Percentiles rank a stretch among this genome's conserved stretches.
Evolutionary conservation across 176 grass and related monocot genomes (phyloP).

Genomic region (Cocos nucifera): DNA sequence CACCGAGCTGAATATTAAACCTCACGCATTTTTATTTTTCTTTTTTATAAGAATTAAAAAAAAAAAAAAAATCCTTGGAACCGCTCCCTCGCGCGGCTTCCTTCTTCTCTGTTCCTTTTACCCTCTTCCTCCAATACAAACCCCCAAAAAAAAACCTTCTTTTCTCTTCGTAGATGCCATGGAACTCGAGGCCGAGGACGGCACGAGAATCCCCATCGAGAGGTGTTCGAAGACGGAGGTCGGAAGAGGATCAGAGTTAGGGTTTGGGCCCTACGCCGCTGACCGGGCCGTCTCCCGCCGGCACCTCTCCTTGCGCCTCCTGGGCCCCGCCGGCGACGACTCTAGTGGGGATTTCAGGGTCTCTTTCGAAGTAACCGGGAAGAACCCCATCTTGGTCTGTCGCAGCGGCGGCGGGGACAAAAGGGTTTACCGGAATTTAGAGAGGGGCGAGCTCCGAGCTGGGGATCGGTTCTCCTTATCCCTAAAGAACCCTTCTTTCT

Average conservation of each 20-base stretch:
- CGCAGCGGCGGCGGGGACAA: not conserved
- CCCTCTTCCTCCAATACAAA: too few species aligned
- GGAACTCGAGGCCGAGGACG: conserved; percentile 12
- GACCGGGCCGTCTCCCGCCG: conserved; percentile 47
- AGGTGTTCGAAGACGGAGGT: conserved; percentile 1
- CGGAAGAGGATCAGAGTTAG: conserved; percentile 6
- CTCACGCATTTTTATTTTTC: too few species aligned
- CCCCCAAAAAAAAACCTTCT: too few species aligned
- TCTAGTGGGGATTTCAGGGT: conserved; percentile 1
- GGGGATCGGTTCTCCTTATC: conserved; percentile 56
- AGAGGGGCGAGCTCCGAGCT: conserved; percentile 44
- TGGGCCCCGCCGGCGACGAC: not conserved
- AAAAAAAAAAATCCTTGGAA: too few species aligned
- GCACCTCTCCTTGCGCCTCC: conserved; percentile 48
- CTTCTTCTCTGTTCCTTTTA: too few species aligned
- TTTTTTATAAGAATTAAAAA: too few species aligned
- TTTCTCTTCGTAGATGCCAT: not conserved
- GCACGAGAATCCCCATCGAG: not conserved
- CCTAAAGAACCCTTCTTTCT: conserved; percentile 48
- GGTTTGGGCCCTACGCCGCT: not conserved
- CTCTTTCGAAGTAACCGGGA: conserved; percentile 54
- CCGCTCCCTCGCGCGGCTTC: too few species aligned
- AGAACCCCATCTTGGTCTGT: conserved; percentile 54
- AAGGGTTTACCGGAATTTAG: conserved; percentile 29
- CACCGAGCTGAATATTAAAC: too few species aligned